Evolutionary conservation across 1,284 basidiomycete species (phyloP), one percentile per base, ranked within the genome.

Genomic region (Grifola frondosa): DNA sequence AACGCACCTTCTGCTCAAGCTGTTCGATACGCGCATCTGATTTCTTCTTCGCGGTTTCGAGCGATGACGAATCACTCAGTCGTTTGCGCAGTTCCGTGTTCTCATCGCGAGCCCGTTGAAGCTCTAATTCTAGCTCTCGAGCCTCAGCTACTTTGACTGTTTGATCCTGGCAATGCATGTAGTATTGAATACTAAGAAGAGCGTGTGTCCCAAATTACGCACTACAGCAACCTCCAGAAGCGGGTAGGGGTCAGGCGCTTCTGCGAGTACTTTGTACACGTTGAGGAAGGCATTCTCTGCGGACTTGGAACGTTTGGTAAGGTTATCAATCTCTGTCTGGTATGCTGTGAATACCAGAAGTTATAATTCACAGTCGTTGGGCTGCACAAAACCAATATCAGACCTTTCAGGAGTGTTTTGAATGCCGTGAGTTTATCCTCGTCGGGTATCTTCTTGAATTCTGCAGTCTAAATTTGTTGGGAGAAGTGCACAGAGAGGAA

Each of bases 171-270:
- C 17, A 12, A 22, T n/a, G 38, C 22, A 11, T 6, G n/a, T n/a
- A n/a, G n/a, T n/a, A n/a, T n/a, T n/a, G n/a, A n/a, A n/a, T n/a
- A n/a, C n/a, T n/a, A n/a, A n/a, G 32, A 13, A 30, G 31, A 16
- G 17, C 1, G 8, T 15, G 6, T 10, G 31, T 19, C 29, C 6
- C 30, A 20, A 15, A 9, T 5, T 26, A 69, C 86, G 41, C 60
- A 91, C 90, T 19, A 98, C 87, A 5, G 94, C 92, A 24, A 85
- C 89, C 60, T 99, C 95, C 12, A 99, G 81, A 5, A 98, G 74
- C 5, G 96, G 96, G 61, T 94, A 97, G 13, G 96, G 97, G 66
- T 99, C 96, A 0, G 95, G 94, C 6, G 91, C 94, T 59, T 96
- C 92, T 0, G 91, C 90, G 4, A 99, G 67, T 16, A 95, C 81